phyloP scores from a whole-genome alignment of 306 rosid species.

The Quercus variabilis region DNA sequence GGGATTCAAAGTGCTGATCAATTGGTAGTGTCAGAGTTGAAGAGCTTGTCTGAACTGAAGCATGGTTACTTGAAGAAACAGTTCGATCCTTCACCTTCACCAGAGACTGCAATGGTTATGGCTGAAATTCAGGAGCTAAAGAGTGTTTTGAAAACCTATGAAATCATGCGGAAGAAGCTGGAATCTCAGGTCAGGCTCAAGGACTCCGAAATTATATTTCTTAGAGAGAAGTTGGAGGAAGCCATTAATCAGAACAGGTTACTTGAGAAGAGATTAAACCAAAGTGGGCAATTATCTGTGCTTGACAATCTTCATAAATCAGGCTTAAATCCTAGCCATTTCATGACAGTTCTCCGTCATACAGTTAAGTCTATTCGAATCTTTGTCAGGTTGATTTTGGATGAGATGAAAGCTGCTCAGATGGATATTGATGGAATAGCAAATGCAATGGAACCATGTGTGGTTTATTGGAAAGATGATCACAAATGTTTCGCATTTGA shows the following conservation, averaged over 20 bases:
- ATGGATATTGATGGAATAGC: conserved; percentile 74
- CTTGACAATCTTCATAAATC: conserved; percentile 59
- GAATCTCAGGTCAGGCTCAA: conserved; percentile 72
- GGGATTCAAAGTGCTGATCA: conserved; percentile 76
- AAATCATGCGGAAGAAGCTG: conserved; percentile 61
- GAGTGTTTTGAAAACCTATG: conserved; percentile 62
- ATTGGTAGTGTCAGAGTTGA: conserved; percentile 53
- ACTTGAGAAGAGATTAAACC: conserved; percentile 61
- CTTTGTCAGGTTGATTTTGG: conserved; percentile 56
- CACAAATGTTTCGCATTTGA: conserved; percentile 79
- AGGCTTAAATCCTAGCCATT: conserved; percentile 57
- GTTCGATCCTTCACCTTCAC: conserved; percentile 64
- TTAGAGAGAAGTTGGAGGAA: conserved; percentile 64
- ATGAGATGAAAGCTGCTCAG: conserved; percentile 57
- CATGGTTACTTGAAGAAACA: conserved; percentile 72
- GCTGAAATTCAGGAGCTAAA: conserved; percentile 80
- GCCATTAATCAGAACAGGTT: conserved; percentile 49
- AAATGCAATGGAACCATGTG: conserved; percentile 45
- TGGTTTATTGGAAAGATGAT: conserved; percentile 53
- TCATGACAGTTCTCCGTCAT: conserved; percentile 55
- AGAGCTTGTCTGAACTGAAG: conserved; percentile 75
- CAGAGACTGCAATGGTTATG: conserved; percentile 36
- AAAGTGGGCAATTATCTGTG: conserved; percentile 50
- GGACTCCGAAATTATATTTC: conserved; percentile 72
- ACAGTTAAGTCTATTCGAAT: conserved; percentile 46